Conservation (phyloP, 331 rosid species). For the Phaseolus coccineus region DNA sequence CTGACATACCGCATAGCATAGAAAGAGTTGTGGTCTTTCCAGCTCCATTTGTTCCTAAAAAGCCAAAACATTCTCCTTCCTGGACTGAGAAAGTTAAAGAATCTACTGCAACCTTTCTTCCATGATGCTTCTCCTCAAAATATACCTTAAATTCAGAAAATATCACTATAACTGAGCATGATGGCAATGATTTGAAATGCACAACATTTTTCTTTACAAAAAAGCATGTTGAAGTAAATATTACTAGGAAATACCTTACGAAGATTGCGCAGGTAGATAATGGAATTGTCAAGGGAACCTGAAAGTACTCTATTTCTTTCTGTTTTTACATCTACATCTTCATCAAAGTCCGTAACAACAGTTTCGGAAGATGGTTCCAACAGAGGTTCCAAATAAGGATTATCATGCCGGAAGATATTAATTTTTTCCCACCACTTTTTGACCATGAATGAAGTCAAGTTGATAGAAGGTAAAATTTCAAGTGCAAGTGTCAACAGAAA, state of each 20-base stretch:
- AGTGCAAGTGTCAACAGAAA: conserved; percentile 81
- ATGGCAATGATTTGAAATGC: conserved; percentile 4
- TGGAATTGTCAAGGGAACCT: conserved; percentile 80
- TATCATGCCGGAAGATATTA: conserved; percentile 44
- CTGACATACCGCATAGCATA: conserved; percentile 81
- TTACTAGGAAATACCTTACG: conserved; percentile 66
- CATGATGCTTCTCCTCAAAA: conserved; percentile 63
- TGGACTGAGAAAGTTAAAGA: conserved; percentile 92
- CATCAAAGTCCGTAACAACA: conserved; percentile 59
- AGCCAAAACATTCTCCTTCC: conserved; percentile 96
- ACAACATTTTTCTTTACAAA: conserved; percentile 19
- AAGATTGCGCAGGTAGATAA: conserved; percentile 79
- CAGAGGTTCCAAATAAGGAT: conserved; percentile 68
- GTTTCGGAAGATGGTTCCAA: conserved; percentile 60
- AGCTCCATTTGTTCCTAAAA: conserved; percentile 98
- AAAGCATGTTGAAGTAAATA: conserved; percentile 38
- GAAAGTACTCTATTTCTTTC: conserved; percentile 89
- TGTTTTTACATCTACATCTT: conserved; percentile 84
- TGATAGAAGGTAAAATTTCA: conserved; percentile 73
- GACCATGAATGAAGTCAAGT: conserved; percentile 55
- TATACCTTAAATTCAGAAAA: conserved; percentile 65
- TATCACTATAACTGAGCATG: conserved; percentile 5
- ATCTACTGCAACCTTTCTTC: conserved; percentile 81
- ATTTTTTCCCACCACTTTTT: conserved; percentile 65
- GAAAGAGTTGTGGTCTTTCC: conserved; percentile 96